Percentiles rank a stretch among this genome's conserved stretches.
Conservation (phyloP, 1,284 basidiomycete genomes). For the Sphaerobolus stellatus region DNA sequence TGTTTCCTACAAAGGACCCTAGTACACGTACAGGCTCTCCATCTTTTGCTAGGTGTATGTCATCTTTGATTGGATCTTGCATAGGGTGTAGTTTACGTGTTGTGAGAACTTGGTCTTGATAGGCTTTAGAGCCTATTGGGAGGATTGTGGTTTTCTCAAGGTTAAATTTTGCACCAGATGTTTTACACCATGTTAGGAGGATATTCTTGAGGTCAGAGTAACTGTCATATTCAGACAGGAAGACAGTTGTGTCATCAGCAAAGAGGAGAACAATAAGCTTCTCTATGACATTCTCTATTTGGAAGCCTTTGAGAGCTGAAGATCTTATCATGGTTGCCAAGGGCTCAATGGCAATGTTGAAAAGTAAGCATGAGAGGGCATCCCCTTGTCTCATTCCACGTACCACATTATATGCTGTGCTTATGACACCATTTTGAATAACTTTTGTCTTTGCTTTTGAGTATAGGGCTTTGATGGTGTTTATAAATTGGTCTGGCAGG, state of each 20-base stretch:
- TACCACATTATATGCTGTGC: background rate
- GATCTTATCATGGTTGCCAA: background rate
- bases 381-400: background rate
- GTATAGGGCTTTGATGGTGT: background rate
- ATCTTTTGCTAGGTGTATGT: background rate
- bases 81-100: background rate
- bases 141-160: background rate
- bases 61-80: background rate
- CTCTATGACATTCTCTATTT: background rate
- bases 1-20: background rate
- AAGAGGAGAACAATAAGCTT: background rate
- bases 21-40: background rate
- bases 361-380: background rate
- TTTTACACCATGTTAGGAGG: background rate
- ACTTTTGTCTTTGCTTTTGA: background rate
- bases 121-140: background rate
- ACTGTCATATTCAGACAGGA: background rate
- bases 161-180: background rate
- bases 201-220: background rate
- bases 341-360: background rate
- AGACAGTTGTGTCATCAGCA: background rate
- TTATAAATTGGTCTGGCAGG: background rate
- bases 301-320: background rate
- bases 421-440: background rate
- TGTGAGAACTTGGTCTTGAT: background rate